Evolutionary conservation across 371 early-diverging fungal genomes (phyloP), one percentile per base, ranked within the genome.

Genomic region (Mucor sp.): DNA sequence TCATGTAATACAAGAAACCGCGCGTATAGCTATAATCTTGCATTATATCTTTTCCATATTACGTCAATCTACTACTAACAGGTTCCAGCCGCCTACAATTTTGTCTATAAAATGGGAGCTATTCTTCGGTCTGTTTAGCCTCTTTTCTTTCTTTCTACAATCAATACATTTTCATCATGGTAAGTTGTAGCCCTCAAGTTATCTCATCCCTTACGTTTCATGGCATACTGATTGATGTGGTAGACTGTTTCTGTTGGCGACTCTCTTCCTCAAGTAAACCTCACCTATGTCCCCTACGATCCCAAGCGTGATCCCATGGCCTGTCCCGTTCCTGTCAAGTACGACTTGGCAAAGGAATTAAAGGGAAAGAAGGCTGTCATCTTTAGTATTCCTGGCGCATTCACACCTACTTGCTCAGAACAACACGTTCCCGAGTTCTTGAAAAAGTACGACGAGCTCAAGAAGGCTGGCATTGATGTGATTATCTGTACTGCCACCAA

Each of bases 341-440:
- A 82, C 67, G 80, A 82, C 58, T 77, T 87, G 1, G 80, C 81
- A 62, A 82, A 84, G 63, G 83, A 89, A 60, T 85, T 92, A 71
- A 86, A 85, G 78, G 88, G 85, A 69, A 92, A 91, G 84, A 89
- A 87, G 75, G 92, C 88, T 6, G 87, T 94, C 30, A 83, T 94
- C 72, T 89, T 94, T 76, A 88, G 88, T 23, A 90, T 93, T n/a
- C 93, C 93, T 11, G 92, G 89, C 17, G 91, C 93, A 25, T 92
- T 91, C 71, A 91, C 93, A 6, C 93, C 94, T 6, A 87, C 91
- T n/a, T 94, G 94, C 79, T 88, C 89, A 25, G 88, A 89, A 69
- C 66, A 78, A 61, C 94, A 94, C 66, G 82, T 93, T 53, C 95
- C 95, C 7, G 89, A 84, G 27, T 87, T 81, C 67, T 67, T 87